A percentile compares a stretch with the other conserved stretches of the same genome.
phyloP scores from a whole-genome alignment of 305 asterid genomes.

The Rubia peregrina region DNA sequence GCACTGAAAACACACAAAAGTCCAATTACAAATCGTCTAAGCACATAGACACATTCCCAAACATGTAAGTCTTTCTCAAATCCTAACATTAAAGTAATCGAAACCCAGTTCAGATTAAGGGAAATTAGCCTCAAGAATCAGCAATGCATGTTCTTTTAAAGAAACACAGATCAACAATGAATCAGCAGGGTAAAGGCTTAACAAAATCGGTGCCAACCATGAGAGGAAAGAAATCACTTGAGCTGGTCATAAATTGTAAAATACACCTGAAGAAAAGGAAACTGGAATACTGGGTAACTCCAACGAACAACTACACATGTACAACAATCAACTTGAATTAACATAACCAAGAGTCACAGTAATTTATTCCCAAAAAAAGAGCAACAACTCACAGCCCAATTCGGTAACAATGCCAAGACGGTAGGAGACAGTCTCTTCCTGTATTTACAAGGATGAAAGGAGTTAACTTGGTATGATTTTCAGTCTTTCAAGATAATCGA shows the following conservation, averaged over 20 bases:
- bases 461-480: background rate
- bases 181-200: too few relatives aligned
- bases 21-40: background rate
- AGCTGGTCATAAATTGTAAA: conserved; percentile 80
- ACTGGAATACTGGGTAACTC: conserved; percentile 15
- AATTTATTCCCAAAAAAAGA: too few relatives aligned
- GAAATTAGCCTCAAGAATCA: background rate
- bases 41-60: background rate
- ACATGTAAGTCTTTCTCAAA: background rate
- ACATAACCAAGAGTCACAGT: too few relatives aligned
- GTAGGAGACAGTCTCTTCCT: conserved; percentile 97
- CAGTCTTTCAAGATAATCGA: background rate
- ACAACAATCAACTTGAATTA: too few relatives aligned
- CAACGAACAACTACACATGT: conserved; percentile 10
- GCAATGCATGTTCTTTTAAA: too few relatives aligned
- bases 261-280: conserved; percentile 51
- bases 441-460: conserved; percentile 17
- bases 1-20: conserved; percentile 33
- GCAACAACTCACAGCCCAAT: conserved; percentile 76
- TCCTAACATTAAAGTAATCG: background rate
- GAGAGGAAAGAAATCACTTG: conserved; percentile 21
- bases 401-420: conserved; percentile 80
- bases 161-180: too few relatives aligned
- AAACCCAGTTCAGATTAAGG: background rate
- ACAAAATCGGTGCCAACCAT: too few relatives aligned